Percentiles rank a stretch among this genome's conserved stretches.
Conservation (phyloP, 2,329 filamentous ascomycete genomes). For the Aspergillus clavatus region DNA sequence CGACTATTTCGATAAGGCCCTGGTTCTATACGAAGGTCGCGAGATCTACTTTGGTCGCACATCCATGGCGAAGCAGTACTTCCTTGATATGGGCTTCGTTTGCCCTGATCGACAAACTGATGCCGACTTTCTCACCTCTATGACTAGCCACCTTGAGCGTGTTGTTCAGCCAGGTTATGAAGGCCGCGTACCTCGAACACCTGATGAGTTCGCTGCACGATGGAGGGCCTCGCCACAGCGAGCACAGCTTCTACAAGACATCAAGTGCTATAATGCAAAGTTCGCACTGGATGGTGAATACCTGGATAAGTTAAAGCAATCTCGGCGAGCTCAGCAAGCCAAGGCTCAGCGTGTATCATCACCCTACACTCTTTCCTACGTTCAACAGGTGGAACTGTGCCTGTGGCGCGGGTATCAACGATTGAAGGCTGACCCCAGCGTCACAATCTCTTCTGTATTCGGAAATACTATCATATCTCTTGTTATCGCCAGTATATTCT, state of each 20-base stretch:
- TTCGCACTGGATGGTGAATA: constrained; percentile 32
- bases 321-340: constrained; percentile 33
- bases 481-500: constrained; percentile 74
- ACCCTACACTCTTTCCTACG: constrained; percentile 73
- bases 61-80: constrained; percentile 55
- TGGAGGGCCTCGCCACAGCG: constrained; percentile 50
- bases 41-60: constrained; percentile 68
- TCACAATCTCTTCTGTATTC: constrained; percentile 58
- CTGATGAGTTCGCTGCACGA: constrained; percentile 59
- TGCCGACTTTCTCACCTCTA: constrained; percentile 62
- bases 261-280: constrained; percentile 21
- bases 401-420: constrained; percentile 72
- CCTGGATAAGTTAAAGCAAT: constrained; percentile 28
- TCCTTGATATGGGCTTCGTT: constrained; percentile 61
- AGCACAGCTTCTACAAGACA: constrained; percentile 28
- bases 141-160: constrained; percentile 60
- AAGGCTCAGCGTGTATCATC: constrained; percentile 56
- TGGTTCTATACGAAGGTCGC: constrained; percentile 64
- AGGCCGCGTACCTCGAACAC: constrained; percentile 56
- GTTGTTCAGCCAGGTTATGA: constrained; percentile 54
- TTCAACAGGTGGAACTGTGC: constrained; percentile 69
- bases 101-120: constrained; percentile 63
- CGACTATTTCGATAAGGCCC: constrained; percentile 60
- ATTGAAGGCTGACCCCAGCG: constrained; percentile 65
- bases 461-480: constrained; percentile 69